These are phyloP conservation scores for Sisymbrium altissimum DNA, from an alignment of 345 rosid genomes.

Conservation along the genomic window DNA sequence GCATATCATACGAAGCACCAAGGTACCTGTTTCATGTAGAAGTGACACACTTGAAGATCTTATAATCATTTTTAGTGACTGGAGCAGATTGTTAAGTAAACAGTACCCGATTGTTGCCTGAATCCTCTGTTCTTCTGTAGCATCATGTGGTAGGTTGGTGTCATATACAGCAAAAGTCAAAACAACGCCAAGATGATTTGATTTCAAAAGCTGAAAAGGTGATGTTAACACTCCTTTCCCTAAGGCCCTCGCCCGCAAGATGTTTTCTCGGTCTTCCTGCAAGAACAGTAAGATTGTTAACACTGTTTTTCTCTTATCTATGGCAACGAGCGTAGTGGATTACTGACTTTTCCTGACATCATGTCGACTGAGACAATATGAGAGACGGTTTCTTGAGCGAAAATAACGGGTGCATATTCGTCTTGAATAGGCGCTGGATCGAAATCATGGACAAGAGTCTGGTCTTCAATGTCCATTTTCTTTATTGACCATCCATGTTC, in stretches of 20 bases:
- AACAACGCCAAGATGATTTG: slow-evolving; percentile 88
- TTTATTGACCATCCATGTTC: slow-evolving; percentile 74
- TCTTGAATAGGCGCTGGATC: slow-evolving; percentile 88
- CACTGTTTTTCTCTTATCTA: neutral
- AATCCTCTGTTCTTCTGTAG: slow-evolving; percentile 69
- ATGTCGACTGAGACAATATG: slow-evolving; percentile 94
- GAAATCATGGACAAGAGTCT: slow-evolving; percentile 75
- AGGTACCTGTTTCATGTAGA: slow-evolving; percentile 52
- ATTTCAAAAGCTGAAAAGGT: slow-evolving; percentile 91
- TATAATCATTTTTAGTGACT: neutral
- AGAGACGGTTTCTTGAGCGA: slow-evolving; percentile 94
- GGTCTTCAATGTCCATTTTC: slow-evolving; percentile 91
- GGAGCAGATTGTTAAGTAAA: neutral
- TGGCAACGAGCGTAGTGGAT: neutral
- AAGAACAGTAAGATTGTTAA: neutral
- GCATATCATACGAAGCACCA: slow-evolving; percentile 97
- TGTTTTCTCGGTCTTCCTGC: slow-evolving; percentile 93
- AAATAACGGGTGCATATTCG: slow-evolving; percentile 94
- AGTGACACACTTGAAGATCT: neutral
- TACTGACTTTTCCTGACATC: slow-evolving; percentile 94
- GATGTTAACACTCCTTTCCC: slow-evolving; percentile 97
- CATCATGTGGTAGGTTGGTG: slow-evolving; percentile 56
- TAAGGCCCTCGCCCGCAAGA: slow-evolving; percentile 85
- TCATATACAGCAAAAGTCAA: slow-evolving; percentile 90
- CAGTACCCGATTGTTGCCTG: slow-evolving; percentile 83